A percentile compares a stretch with the other conserved stretches of the same genome.
Evolutionary conservation across 352 stramenopile species (phyloP).

Genomic region (Phytophthora sansomeana): DNA sequence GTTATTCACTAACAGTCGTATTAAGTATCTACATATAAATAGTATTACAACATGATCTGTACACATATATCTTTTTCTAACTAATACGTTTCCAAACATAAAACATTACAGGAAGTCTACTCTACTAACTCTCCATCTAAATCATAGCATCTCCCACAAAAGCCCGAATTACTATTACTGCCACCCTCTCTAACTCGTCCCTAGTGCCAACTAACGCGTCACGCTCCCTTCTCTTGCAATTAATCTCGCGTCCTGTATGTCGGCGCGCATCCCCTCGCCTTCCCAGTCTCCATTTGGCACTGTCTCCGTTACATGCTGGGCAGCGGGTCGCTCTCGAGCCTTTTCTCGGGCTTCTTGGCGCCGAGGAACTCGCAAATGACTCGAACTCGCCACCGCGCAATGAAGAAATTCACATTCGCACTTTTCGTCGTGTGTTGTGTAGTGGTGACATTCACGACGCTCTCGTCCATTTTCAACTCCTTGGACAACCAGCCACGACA

Average conservation of each 20-base stretch:
- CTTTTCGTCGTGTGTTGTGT: conserved; percentile 23
- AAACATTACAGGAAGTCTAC: not conserved
- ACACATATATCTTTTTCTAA: too few relatives aligned
- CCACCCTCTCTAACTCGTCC: not conserved
- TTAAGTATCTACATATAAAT: not conserved
- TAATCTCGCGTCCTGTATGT: not conserved
- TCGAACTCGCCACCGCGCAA: not conserved
- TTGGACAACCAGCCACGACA: conserved; percentile 6
- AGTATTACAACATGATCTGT: too few relatives aligned
- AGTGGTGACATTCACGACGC: conserved; percentile 12
- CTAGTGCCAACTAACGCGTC: not conserved
- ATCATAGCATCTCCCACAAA: conserved; percentile 16
- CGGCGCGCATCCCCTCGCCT: not conserved
- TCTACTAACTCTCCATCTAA: not conserved
- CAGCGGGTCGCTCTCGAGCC: conserved; percentile 10
- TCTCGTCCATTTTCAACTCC: conserved; percentile 24
- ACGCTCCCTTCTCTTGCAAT: not conserved
- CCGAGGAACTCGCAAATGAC: too few relatives aligned
- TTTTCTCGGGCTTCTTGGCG: too few relatives aligned
- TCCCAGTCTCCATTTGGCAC: conserved; percentile 6
- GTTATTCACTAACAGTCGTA: not conserved
- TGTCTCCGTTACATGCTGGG: conserved; percentile 11
- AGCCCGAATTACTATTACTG: not conserved
- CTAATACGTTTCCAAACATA: not conserved
- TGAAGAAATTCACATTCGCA: conserved; percentile 1